phyloP scores from a whole-genome alignment of 176 grass and related monocot genomes.

The Otatea glauca region DNA sequence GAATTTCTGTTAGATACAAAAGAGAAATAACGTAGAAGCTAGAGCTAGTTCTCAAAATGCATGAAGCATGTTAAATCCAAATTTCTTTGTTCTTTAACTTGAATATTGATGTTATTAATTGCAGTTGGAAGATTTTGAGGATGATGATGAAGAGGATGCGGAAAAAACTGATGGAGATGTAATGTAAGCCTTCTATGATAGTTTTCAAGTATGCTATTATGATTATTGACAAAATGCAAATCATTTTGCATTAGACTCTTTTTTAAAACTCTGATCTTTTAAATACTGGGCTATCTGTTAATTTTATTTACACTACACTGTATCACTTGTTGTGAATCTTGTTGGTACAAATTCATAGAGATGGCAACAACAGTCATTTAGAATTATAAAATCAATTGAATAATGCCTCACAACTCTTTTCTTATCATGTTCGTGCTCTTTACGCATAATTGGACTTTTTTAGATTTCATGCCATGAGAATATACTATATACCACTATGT shows the following conservation, averaged over 20 bases:
- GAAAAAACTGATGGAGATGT: constrained; percentile 55
- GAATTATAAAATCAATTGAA: constrained; percentile 1
- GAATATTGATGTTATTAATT: constrained; percentile 35
- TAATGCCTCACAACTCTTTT: not conserved
- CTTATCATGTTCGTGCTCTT: not conserved
- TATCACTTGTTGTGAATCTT: not conserved
- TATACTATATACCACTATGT: constrained; percentile 29
- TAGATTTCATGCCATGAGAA: not conserved
- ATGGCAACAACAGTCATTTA: not conserved
- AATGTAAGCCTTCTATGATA: constrained; percentile 49
- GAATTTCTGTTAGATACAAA: constrained; percentile 12
- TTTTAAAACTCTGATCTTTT: not conserved
- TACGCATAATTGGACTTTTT: not conserved
- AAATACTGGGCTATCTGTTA: not conserved
- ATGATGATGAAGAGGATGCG: constrained; percentile 59
- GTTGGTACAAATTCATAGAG: not conserved
- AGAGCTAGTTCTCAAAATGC: not conserved
- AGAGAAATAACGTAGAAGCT: not conserved
- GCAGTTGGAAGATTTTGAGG: constrained; percentile 77
- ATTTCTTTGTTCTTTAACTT: constrained; percentile 30
- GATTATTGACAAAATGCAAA: constrained; percentile 1
- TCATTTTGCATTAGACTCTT: not conserved
- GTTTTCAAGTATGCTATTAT: constrained; percentile 13
- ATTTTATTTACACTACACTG: not conserved
- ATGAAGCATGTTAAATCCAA: not conserved